Percentiles rank a stretch among this genome's conserved stretches.
Conservation (phyloP, 148 eudicot species). For the Limonium bicolor region DNA sequence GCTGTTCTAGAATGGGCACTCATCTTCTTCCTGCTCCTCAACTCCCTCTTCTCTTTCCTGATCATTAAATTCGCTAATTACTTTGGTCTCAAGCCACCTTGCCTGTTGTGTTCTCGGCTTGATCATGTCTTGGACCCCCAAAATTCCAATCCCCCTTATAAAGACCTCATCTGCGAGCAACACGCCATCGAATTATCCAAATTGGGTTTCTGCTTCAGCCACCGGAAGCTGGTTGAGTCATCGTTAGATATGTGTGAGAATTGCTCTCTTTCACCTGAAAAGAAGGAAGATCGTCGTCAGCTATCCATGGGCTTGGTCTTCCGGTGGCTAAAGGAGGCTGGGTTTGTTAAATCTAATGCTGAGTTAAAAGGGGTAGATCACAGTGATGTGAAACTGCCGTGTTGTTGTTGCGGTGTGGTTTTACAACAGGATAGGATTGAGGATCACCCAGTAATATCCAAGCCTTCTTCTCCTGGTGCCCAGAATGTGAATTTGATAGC, state of each 20-base stretch:
- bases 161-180: slow-evolving; percentile 54
- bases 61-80: slow-evolving; percentile 56
- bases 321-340: slow-evolving; percentile 25
- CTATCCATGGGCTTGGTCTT: slow-evolving; percentile 1
- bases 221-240: slow-evolving; percentile 37
- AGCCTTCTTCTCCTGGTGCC: slow-evolving; percentile 27
- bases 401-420: slow-evolving; percentile 56
- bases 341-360: slow-evolving; percentile 12
- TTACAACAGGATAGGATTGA: slow-evolving; percentile 9
- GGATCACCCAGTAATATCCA: slow-evolving; percentile 14
- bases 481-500: slow-evolving; percentile 20
- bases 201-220: slow-evolving; percentile 52
- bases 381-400: slow-evolving; percentile 1
- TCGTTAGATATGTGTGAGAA: slow-evolving; percentile 29
- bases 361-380: slow-evolving; percentile 9
- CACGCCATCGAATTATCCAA: slow-evolving; percentile 55
- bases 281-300: slow-evolving; percentile 6
- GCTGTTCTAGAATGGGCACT: slow-evolving; percentile 73
- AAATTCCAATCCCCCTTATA: slow-evolving; percentile 17
- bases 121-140: slow-evolving; percentile 44
- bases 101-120: slow-evolving; percentile 56
- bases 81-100: slow-evolving; percentile 74
- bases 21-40: slow-evolving; percentile 55
- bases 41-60: slow-evolving; percentile 59
- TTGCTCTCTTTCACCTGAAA: slow-evolving; percentile 32